These are phyloP conservation scores for Sarcodon sp. DNA, from an alignment of 768 basidiomycete genomes.

Conservation along the genomic window DNA sequence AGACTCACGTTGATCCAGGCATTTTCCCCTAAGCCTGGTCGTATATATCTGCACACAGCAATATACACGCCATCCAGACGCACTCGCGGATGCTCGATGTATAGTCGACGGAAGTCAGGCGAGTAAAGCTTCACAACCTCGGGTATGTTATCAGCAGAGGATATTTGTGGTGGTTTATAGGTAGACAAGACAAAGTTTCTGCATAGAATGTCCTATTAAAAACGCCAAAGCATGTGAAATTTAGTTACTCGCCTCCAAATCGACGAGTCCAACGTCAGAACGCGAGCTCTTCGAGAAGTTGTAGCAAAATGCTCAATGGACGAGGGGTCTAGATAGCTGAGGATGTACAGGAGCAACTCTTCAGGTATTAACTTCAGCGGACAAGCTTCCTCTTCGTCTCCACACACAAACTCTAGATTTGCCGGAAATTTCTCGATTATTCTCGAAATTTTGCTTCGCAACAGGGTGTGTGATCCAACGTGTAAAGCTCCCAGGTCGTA, in stretches of 20 bases:
- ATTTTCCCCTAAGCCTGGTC: slow-evolving; percentile 70
- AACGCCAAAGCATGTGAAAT: neutral
- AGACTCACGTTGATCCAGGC: slow-evolving; percentile 73
- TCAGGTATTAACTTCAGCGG: slow-evolving; percentile 55
- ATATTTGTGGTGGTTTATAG: slow-evolving; percentile 69
- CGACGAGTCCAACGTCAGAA: slow-evolving; percentile 52
- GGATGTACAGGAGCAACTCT: slow-evolving; percentile 58
- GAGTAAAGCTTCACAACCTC: slow-evolving; percentile 37
- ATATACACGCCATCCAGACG: slow-evolving; percentile 87
- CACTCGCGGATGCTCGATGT: slow-evolving; percentile 75
- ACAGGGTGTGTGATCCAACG: neutral
- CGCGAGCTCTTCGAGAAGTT: slow-evolving; percentile 61
- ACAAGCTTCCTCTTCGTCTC: slow-evolving; percentile 47
- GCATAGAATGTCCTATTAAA: slow-evolving; percentile 5
- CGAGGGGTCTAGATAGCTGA: slow-evolving; percentile 53
- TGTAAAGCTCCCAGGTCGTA: neutral
- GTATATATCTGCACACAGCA: slow-evolving; percentile 79
- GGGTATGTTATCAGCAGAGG: slow-evolving; percentile 33
- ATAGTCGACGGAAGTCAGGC: slow-evolving; percentile 62
- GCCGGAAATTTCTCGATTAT: slow-evolving; percentile 37
- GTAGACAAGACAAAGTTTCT: slow-evolving; percentile 53
- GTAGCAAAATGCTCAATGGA: slow-evolving; percentile 68
- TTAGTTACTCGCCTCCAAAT: slow-evolving; percentile 57
- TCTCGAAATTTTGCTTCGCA: slow-evolving; percentile 8
- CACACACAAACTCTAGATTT: slow-evolving; percentile 47